Percentiles rank a stretch among this genome's conserved stretches.
Conservation (phyloP, 495 filamentous ascomycete species). For the Astrocystis sublimbata region DNA sequence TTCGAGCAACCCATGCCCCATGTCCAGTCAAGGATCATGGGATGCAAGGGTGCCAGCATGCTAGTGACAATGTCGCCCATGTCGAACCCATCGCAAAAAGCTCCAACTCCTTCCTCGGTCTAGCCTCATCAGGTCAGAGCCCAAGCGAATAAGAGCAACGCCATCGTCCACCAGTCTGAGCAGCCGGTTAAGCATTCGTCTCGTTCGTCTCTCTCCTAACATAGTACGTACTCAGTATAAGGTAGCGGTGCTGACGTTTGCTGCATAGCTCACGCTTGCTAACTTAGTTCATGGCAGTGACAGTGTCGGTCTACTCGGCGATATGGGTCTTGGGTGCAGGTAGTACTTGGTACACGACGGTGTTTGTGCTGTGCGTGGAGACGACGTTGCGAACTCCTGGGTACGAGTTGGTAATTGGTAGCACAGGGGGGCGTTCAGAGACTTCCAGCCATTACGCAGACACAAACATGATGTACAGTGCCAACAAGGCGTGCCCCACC, state of each 20-base stretch:
- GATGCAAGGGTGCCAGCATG: no score
- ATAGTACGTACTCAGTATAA: no score
- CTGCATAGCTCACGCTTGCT: slow-evolving; percentile 2
- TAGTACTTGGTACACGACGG: not conserved
- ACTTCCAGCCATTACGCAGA: not conserved
- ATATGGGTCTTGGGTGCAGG: not conserved
- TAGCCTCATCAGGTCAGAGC: slow-evolving; percentile 16
- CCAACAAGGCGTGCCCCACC: no score
- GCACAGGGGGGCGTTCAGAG: not conserved
- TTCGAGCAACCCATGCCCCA: slow-evolving; percentile 6
- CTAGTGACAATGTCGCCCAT: no score
- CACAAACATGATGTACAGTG: not conserved
- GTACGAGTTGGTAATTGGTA: not conserved
- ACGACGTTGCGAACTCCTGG: not conserved
- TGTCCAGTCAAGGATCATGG: no score
- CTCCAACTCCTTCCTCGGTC: slow-evolving; percentile 9
- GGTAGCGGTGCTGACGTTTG: not conserved
- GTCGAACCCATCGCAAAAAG: slow-evolving; percentile 9
- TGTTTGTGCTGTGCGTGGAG: not conserved
- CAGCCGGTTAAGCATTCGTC: slow-evolving; percentile 12
- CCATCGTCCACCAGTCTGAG: slow-evolving; percentile 11
- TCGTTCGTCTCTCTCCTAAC: not conserved
- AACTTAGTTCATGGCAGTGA: not conserved
- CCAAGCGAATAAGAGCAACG: slow-evolving; percentile 15
- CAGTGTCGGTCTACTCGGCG: slow-evolving; percentile 13